Evolutionary conservation across 2,329 filamentous ascomycete genomes (phyloP).

Genomic region (Diaporthe humulicola): DNA sequence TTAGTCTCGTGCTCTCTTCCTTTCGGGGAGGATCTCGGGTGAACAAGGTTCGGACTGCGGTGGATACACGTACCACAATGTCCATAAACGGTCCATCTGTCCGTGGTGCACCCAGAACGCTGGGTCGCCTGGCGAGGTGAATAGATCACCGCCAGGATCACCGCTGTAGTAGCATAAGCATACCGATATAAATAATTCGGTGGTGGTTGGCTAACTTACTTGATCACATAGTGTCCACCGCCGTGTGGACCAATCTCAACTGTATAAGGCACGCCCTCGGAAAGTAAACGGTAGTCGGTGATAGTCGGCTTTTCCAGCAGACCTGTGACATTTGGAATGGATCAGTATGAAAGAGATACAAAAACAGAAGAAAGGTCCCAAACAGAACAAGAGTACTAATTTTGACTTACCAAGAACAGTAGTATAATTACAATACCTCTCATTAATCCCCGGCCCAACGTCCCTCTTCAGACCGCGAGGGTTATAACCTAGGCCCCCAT

Average conservation of each 20-base stretch:
- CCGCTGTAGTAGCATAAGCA: conserved; percentile 26
- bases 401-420: conserved; percentile 9
- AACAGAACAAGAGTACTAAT: background rate
- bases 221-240: conserved; percentile 35
- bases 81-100: conserved; percentile 45
- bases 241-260: conserved; percentile 32
- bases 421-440: conserved; percentile 19
- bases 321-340: background rate
- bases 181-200: background rate
- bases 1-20: background rate
- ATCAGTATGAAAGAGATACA: background rate
- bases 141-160: conserved; percentile 15
- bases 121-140: conserved; percentile 45
- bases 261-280: conserved; percentile 7
- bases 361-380: background rate
- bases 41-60: background rate
- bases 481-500: conserved; percentile 42
- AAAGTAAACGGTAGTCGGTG: conserved; percentile 36
- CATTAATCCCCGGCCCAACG: conserved; percentile 15
- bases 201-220: background rate
- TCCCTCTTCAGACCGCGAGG: conserved; percentile 37
- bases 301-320: conserved; percentile 38
- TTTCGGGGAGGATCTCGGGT: background rate
- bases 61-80: conserved; percentile 35
- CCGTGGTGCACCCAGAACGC: conserved; percentile 52